Conservation (phyloP, 208 protist genomes). For the Trypanosoma theileri region DNA sequence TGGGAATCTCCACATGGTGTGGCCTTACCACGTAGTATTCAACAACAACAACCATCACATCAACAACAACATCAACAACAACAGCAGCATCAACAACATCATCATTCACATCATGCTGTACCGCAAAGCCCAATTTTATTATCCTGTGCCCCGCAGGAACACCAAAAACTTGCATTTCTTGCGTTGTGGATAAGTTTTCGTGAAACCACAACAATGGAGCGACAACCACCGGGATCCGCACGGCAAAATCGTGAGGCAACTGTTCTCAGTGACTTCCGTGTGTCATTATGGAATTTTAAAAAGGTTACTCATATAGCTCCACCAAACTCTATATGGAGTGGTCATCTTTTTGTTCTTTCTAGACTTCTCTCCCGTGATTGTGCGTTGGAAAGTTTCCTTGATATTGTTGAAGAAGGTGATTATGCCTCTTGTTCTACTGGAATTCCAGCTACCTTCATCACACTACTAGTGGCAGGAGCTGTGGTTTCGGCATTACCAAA, state of each 20-base stretch:
- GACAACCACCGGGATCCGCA: conserved; percentile 34
- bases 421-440: conserved; percentile 13
- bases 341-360: conserved; percentile 61
- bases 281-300: conserved; percentile 37
- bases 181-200: conserved; percentile 57
- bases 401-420: conserved; percentile 47
- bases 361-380: conserved; percentile 57
- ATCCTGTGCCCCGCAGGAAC: conserved; percentile 60
- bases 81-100: conserved; percentile 8
- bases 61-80: neutral
- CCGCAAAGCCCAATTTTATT: conserved; percentile 47
- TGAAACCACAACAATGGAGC: conserved; percentile 37
- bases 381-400: conserved; percentile 64
- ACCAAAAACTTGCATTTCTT: conserved; percentile 55
- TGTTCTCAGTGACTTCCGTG: conserved; percentile 52
- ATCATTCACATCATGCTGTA: neutral
- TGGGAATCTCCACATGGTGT: conserved; percentile 3
- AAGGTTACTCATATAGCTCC: conserved; percentile 31
- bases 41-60: conserved; percentile 2
- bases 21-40: conserved; percentile 8
- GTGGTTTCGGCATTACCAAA: conserved; percentile 17
- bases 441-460: conserved; percentile 46
- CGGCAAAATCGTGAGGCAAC: conserved; percentile 38
- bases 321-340: conserved; percentile 45
- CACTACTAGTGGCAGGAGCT: conserved; percentile 22